Evolutionary conservation across 495 filamentous ascomycete genomes (phyloP), one percentile per base, ranked within the genome.

Genomic region (Parathielavia hyrcaniae): DNA sequence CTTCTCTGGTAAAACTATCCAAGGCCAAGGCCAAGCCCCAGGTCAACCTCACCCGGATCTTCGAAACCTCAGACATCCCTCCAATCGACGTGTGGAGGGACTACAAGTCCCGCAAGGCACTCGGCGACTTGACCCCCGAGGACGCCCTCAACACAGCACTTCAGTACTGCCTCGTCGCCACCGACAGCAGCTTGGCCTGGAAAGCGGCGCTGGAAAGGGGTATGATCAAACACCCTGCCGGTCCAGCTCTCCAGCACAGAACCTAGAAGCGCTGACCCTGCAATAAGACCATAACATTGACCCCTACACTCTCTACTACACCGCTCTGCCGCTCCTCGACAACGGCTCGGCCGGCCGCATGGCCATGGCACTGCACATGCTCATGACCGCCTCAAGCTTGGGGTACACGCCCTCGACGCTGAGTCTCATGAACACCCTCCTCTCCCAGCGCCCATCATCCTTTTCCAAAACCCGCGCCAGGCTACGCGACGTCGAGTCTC

Each of bases 381-480:
- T 72, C 26, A 1, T 30, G 13, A 65, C 64, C 12, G 62, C 63
- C 6, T 68, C 65, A 0, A 53, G 46, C 39, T 47, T 68, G 7
- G 56, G 48, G 20, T 71, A 72, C 50, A 11, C 17, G 6, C 65
- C 70, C 2, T 65, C 70, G 0, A 68, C 60, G 4, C 16, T 72
- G 19, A 53, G 62, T 10, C 22, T 67, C 35, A 50, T 67, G 17
- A 51, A 43, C 17, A 34, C 55, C 7, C 20, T 61, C 34, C 4
- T 34, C 10, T 16, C 10, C 16, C 13, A 16, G 0, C 5, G 4
- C 7, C 5, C 13, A 34, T 3, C 17, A 34, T 16, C 13, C 16
- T 2, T 14, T 13, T 1, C 5, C 10, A 23, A 16, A 53, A 23
- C 9, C 35, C 16, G 23, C 22, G 40, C 17, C 57, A 1, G 13